Evolutionary conservation across 306 rosid genomes (phyloP), one percentile per base, ranked within the genome.

Genomic region (Phaseolus lunatus): DNA sequence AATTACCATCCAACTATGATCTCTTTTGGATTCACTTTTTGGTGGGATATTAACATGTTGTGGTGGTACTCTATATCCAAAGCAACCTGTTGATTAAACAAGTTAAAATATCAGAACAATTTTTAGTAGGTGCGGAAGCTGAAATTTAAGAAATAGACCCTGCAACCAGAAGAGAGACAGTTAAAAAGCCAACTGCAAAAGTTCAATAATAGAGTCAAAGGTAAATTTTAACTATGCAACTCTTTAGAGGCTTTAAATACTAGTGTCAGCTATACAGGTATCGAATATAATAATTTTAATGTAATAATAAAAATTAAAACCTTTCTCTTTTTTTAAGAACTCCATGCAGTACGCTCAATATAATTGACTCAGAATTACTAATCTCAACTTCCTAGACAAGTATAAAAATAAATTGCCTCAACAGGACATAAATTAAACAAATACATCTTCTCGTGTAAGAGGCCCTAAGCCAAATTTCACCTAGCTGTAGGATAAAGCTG

Each of bases 11-110:
- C 98, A 80, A 92, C 97, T 33, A 96, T 96, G 77, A 86, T 87
- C 84, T 96, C 99, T 84, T 92, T 96, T 6, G 97, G 99, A 63
- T 92, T 96, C 82, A 96, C 99, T 82, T 92, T 96, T 75, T 91
- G 96, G 80, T 91, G 98, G 35, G 98, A 91, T 13, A 56, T 18
- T 59, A 92, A 85, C 97, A 96, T 92, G 81, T 88, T 96, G 80
- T 89, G 98, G 71, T 96, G 99, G 72, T 96, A 96, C 65, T 96
- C 99, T 73, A 96, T 93, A 78, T 96, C 99, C 87, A 96, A 65
- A 47, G 99, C 98, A 75, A 95, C 97, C 99, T 92, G 86, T 1
- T 54, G 23, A 53, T 58, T 45, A 8, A 43, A 62, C 3, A 57
- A 57, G 15, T 1, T 1, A 47, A 65, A 58, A 33, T 16, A 68